phyloP scores from a whole-genome alignment of 2,329 filamentous ascomycete genomes.

The Alternaria brassicicola region DNA sequence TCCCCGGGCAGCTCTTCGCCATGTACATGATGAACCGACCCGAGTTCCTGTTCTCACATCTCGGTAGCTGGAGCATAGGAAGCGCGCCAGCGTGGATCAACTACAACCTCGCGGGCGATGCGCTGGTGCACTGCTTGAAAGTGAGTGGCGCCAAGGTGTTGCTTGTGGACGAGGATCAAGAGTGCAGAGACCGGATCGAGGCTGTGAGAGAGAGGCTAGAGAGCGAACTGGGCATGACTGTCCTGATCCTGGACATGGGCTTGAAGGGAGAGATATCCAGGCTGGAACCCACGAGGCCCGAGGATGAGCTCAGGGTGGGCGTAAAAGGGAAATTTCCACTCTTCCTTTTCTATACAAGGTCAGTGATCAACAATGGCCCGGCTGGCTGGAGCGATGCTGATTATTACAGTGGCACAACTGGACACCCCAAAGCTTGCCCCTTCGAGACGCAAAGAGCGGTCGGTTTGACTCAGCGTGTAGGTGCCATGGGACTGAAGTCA shows the following conservation, averaged over 20 bases:
- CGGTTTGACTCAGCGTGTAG: conserved; percentile 45
- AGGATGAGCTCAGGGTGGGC: conserved; percentile 60
- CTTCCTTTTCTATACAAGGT: conserved; percentile 73
- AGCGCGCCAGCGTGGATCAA: conserved; percentile 75
- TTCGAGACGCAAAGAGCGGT: conserved; percentile 62
- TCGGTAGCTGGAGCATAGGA: conserved; percentile 69
- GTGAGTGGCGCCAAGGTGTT: conserved; percentile 60
- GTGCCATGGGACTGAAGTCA: conserved; percentile 44
- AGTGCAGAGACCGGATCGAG: conserved; percentile 63
- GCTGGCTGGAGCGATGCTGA: conserved; percentile 11
- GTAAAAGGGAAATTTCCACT: conserved; percentile 62
- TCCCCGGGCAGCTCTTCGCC: conserved; percentile 65
- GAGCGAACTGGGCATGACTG: conserved; percentile 63
- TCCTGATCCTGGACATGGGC: conserved; percentile 59
- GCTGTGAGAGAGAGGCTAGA: conserved; percentile 57
- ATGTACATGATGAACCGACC: conserved; percentile 72
- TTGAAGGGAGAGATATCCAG: conserved; percentile 57
- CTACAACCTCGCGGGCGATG: conserved; percentile 68
- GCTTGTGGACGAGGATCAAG: conserved; percentile 55
- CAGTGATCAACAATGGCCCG: conserved; percentile 12
- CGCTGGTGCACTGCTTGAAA: conserved; percentile 69
- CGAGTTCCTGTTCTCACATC: conserved; percentile 70
- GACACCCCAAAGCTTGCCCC: conserved; percentile 72
- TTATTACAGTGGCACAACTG: conserved; percentile 69
- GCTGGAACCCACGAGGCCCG: conserved; percentile 58